Percentiles rank a stretch among this genome's conserved stretches.
Evolutionary conservation across 2,329 filamentous ascomycete species (phyloP).

Genomic region (Talaromyces sp.): DNA sequence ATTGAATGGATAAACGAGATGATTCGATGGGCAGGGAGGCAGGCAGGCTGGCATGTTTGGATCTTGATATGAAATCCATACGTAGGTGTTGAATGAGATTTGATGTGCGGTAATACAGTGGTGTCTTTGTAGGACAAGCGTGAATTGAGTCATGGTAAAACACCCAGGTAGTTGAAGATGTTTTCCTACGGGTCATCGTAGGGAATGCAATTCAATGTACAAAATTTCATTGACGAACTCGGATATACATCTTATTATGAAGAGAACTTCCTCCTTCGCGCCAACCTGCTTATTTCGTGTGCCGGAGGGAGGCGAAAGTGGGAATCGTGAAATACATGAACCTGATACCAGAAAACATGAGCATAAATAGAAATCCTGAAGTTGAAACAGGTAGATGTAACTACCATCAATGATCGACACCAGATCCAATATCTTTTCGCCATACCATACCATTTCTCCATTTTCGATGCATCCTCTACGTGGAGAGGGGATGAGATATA

Average conservation of each 20-base stretch:
- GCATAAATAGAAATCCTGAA: neutral
- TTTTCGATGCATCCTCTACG: conserved; percentile 17
- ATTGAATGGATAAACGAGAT: neutral
- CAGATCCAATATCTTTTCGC: conserved; percentile 11
- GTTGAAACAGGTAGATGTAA: neutral
- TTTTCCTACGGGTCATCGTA: neutral
- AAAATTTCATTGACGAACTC: conserved; percentile 4
- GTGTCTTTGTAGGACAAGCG: too few relatives aligned
- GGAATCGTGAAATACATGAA: neutral
- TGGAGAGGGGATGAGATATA: conserved; percentile 16
- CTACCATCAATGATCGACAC: neutral
- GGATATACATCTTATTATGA: conserved; percentile 3
- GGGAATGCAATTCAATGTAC: neutral
- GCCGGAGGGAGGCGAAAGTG: neutral
- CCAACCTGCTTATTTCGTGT: neutral
- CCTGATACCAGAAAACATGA: neutral
- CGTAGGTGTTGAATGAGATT: neutral
- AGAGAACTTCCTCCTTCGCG: neutral
- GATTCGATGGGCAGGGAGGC: neutral
- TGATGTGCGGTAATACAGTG: too few relatives aligned
- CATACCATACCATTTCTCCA: conserved; percentile 19
- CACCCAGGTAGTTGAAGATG: too few relatives aligned
- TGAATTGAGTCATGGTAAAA: too few relatives aligned
- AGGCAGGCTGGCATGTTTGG: neutral
- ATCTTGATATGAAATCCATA: neutral